phyloP scores from a whole-genome alignment of 495 filamentous ascomycete genomes.

The Parachaetomium inaequale region DNA sequence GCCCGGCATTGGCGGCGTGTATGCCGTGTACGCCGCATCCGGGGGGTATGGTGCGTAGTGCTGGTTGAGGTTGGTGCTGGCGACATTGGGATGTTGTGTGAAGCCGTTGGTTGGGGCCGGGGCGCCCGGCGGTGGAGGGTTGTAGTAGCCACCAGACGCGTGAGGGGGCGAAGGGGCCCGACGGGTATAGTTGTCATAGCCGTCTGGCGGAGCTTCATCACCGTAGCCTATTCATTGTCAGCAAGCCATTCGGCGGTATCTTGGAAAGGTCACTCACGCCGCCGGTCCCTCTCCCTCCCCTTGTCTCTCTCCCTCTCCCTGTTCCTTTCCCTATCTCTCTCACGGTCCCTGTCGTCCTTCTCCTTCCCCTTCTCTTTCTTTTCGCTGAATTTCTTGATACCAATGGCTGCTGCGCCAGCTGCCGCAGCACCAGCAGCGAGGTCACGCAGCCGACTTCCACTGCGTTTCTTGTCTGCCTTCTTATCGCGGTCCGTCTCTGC shows the following conservation, averaged over 20 bases:
- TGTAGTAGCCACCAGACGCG: slow-evolving; percentile 52
- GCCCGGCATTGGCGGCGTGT: slow-evolving; percentile 32
- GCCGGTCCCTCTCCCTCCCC: slow-evolving; percentile 43
- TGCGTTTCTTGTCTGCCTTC: slow-evolving; percentile 54
- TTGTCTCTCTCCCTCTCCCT: slow-evolving; percentile 24
- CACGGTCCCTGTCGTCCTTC: slow-evolving; percentile 32
- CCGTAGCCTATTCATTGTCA: slow-evolving; percentile 37
- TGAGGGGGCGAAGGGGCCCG: slow-evolving; percentile 48
- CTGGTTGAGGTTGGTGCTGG: slow-evolving; percentile 35
- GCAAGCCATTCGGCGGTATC: slow-evolving; percentile 13
- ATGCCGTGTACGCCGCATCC: background rate
- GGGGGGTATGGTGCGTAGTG: slow-evolving; percentile 34
- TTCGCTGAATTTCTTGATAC: slow-evolving; percentile 70
- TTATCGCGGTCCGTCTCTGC: slow-evolving; percentile 34
- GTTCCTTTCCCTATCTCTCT: slow-evolving; percentile 21
- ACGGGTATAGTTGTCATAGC: slow-evolving; percentile 36
- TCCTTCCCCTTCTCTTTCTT: slow-evolving; percentile 32
- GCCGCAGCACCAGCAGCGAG: slow-evolving; percentile 66
- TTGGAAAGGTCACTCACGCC: slow-evolving; percentile 24
- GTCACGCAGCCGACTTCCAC: slow-evolving; percentile 58
- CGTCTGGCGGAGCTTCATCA: slow-evolving; percentile 36
- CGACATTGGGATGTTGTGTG: slow-evolving; percentile 41
- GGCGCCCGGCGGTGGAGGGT: slow-evolving; percentile 33
- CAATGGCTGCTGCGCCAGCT: slow-evolving; percentile 70
- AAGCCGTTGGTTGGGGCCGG: slow-evolving; percentile 27